Evolutionary conservation across 2,329 filamentous ascomycete species (phyloP), one percentile per base, ranked within the genome.

Genomic region (Eutypella sp.): DNA sequence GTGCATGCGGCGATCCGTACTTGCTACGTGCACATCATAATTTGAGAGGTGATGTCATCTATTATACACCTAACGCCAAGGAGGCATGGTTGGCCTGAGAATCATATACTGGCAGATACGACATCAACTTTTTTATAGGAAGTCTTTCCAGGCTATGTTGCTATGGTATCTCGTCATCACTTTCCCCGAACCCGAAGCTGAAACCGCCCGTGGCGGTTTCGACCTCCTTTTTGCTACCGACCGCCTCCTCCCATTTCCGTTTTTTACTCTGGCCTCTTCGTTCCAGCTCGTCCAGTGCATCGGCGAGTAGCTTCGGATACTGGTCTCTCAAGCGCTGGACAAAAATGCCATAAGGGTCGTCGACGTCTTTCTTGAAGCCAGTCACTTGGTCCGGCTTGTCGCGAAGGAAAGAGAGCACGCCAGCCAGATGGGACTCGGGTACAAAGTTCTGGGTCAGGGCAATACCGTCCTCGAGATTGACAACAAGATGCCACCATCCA

Each of bases 361-460:
- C 68, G 2, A 96, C 75, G 13, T 83, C 78, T 25, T 81, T 80
- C 41, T 77, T 78, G 62, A 97, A 97, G 0, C 93, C 92, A 20
- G 88, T 93, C 2, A 96, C 84, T 61, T 95, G 90, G 47, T 92
- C 86, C 2, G 86, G 70, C 65, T 89, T 90, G 62, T 96, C 84
- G 42, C 79, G 78, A 57, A 97, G 67, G 57, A 97, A 97, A 2
- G 79, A 79, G 43, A 97, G 66, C 0, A 90, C 90, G 37, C 89
- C 82, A 0, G 77, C 72, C 2, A 96, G 68, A 57, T 92, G 85
- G 4, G 81, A 82, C 50, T 72, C 71, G 33, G 93, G 91, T 11
- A 97, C 88, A 61, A 97, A 96, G 63, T 97, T 97, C 64, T 97
- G 92, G 7, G 92, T 97, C 53, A 97, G 76, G 4, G 92, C 93